Percentiles rank a stretch among this genome's conserved stretches.
phyloP scores from a whole-genome alignment of 192 early-diverging fungal species.

The Backusella liffmaniae region DNA sequence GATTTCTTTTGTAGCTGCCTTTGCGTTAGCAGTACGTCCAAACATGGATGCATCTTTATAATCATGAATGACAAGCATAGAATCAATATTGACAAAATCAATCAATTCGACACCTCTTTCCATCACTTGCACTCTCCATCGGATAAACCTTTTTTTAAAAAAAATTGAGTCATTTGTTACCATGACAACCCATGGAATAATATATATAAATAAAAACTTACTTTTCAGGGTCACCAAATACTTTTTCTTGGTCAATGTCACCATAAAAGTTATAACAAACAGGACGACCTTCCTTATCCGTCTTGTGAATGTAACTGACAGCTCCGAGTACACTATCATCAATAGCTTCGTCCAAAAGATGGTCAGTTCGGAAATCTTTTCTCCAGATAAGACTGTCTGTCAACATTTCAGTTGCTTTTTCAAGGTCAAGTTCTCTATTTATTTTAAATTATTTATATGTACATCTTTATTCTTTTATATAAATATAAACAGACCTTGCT shows the following conservation, averaged over 20 bases:
- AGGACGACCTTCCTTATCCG: conserved; percentile 48
- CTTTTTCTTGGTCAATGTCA: conserved; percentile 46
- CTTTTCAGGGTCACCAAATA: conserved; percentile 51
- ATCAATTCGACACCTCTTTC: conserved; percentile 53
- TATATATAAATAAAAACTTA: conserved; percentile 2
- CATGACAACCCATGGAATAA: background rate
- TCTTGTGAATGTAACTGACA: conserved; percentile 50
- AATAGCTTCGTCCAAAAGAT: conserved; percentile 47
- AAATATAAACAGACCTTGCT: conserved; percentile 40
- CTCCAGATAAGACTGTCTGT: conserved; percentile 54
- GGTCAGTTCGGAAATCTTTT: conserved; percentile 45
- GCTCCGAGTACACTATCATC: conserved; percentile 43
- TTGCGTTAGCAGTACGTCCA: conserved; percentile 47
- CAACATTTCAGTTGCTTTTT: conserved; percentile 49
- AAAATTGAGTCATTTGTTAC: background rate
- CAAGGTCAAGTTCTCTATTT: conserved; percentile 33
- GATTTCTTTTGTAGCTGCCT: conserved; percentile 50
- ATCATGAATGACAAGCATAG: conserved; percentile 64
- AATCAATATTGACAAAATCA: conserved; percentile 56
- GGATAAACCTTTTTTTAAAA: conserved; percentile 44
- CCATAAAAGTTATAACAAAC: conserved; percentile 63
- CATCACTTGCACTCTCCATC: conserved; percentile 63
- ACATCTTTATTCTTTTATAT: background rate
- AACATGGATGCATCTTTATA: conserved; percentile 50
- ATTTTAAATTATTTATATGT: background rate